Base-by-base conservation (phyloP, 106 monocot genomes). In the Allium sativum region DNA sequence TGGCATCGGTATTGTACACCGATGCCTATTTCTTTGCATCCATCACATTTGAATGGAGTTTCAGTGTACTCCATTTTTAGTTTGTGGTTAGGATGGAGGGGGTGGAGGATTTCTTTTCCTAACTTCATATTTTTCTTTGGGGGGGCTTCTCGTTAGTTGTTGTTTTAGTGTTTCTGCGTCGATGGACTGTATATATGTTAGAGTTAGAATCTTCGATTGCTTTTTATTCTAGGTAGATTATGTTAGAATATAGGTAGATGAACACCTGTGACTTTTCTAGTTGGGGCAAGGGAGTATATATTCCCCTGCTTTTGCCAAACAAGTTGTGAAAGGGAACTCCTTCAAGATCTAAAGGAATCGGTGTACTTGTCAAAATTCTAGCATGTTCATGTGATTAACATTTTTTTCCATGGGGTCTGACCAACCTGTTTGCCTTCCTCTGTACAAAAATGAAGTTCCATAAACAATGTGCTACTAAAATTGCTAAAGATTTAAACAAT, bases 1-100 rank as follows among this genome's bases (percentile, higher is more conserved):
- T 63, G 11, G 56, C 85, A 85, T n/a, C 45, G 57, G 71, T 81
- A 85, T 58, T 70, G 71, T 62, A 74, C 61, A 45, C 85, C 85
- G 3, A 85, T 78, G 31, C 85, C 81, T 1, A 74, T 77, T 52
- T 85, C 85, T 44, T 65, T 71, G 71, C 85, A 81, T 10, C 85
- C 85, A 53, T 85, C 74, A 54, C 85, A 85, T 16, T 60, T 20
- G 65, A 81, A 85, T 2, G 84, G 84, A 15, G 44, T 74, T 48
- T 80, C 84, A 0, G 73, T 71, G 76, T 74, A 74, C 62, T 73
- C 80, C 31, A 71, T 61, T 56, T 41, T 79, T 40, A 80, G 74
- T 61, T 55, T 70, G 70, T 84, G 84, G 7, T 72, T 53, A 15
- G 71, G 78, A 16, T 84, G 84, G 52, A 42, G 66, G 5, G 69